These are phyloP conservation scores for Cryptosporidium xiaoi DNA, from an alignment of 169 alveolate genomes.

Conservation along the genomic window DNA sequence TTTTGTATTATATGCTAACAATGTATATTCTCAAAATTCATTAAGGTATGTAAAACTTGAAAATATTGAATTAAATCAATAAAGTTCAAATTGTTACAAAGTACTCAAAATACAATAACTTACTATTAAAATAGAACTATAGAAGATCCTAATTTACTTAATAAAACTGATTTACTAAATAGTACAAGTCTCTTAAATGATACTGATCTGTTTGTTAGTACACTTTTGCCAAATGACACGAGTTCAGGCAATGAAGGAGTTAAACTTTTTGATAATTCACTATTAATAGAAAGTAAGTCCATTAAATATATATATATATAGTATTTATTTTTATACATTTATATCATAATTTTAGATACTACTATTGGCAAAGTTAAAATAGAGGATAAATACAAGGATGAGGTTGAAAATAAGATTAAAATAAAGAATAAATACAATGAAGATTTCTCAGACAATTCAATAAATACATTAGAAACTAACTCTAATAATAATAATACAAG, in stretches of 20 bases:
- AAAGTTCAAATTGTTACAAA: too few species aligned
- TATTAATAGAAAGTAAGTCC: not conserved
- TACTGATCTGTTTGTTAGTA: too few species aligned
- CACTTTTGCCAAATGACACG: not conserved
- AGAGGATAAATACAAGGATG: conserved; percentile 6
- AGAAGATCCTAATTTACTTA: too few species aligned
- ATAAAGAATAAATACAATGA: conserved; percentile 6
- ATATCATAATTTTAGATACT: not conserved
- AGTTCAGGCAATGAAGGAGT: not conserved
- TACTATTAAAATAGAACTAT: too few species aligned
- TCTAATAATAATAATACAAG: conserved; percentile 31
- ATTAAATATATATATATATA: not conserved
- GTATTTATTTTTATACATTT: not conserved
- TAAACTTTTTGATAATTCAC: not conserved
- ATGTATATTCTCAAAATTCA: too few species aligned
- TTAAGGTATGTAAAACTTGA: too few species aligned
- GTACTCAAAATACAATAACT: too few species aligned
- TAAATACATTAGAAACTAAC: not conserved
- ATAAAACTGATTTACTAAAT: too few species aligned
- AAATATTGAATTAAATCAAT: too few species aligned
- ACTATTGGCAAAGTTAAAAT: conserved; percentile 20
- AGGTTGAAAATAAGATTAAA: not conserved
- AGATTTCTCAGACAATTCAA: conserved; percentile 11
- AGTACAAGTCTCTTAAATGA: too few species aligned
- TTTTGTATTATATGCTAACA: too few species aligned